Conservation (phyloP, 257 asterid species). For the Primulina huaijiensis region DNA sequence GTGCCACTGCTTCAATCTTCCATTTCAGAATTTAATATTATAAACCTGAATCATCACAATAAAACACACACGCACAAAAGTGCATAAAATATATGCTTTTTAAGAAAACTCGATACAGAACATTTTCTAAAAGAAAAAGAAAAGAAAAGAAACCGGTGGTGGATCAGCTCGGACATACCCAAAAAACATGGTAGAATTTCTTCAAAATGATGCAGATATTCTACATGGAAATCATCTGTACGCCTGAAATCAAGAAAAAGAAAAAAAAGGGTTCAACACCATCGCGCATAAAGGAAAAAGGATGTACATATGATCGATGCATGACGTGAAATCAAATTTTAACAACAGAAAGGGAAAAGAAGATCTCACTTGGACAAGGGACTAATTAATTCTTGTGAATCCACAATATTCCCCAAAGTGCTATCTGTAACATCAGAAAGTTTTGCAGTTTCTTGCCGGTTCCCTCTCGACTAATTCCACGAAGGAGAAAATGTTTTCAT, state of each 20-base stretch:
- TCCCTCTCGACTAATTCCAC: neutral
- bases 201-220: neutral
- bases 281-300: neutral
- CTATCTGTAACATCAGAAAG: too few relatives aligned
- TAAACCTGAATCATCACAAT: neutral
- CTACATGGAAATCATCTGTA: neutral
- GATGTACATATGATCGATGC: neutral
- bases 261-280: neutral
- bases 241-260: neutral
- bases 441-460: neutral
- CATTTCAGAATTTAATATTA: neutral
- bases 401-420: too few relatives aligned
- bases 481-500: neutral
- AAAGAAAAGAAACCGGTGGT: neutral
- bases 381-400: too few relatives aligned
- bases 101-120: neutral
- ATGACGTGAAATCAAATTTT: neutral
- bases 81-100: too few relatives aligned
- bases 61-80: too few relatives aligned
- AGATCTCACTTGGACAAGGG: neutral
- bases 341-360: neutral
- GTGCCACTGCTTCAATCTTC: slow-evolving; percentile 21
- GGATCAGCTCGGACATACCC: neutral
- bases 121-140: too few relatives aligned
- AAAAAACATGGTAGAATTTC: neutral